Percentiles rank a stretch among this genome's conserved stretches.
phyloP scores from a whole-genome alignment of 1,284 basidiomycete species.

The Pulveroboletus sp. region DNA sequence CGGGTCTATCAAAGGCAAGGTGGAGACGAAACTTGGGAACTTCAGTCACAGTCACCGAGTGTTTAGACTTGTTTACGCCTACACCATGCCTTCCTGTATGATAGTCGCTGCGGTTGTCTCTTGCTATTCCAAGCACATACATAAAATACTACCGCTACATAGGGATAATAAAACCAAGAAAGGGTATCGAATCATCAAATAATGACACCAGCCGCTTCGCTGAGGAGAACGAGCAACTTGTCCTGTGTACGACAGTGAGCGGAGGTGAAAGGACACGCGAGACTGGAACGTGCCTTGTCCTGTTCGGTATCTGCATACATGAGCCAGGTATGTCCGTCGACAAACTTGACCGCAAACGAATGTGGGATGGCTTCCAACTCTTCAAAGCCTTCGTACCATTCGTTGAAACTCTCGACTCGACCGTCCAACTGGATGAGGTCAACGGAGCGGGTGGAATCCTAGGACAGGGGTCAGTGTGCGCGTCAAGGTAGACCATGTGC shows the following conservation, averaged over 20 bases:
- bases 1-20: not conserved
- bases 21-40: too few species aligned
- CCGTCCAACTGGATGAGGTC: conserved; percentile 49
- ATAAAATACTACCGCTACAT: conserved; percentile 21
- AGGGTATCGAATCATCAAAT: conserved; percentile 16
- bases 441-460: conserved; percentile 47
- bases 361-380: conserved; percentile 66
- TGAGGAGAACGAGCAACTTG: conserved; percentile 28
- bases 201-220: conserved; percentile 31
- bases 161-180: conserved; percentile 3
- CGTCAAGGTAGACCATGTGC: fast-evolving
- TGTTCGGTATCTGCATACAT: conserved; percentile 64
- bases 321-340: conserved; percentile 49
- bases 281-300: conserved; percentile 51
- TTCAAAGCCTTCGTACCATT: conserved; percentile 72
- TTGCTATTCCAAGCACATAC: not conserved
- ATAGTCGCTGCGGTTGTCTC: too few species aligned
- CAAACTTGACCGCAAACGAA: conserved; percentile 66
- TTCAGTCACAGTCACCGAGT: too few species aligned
- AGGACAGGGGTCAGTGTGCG: conserved; percentile 3
- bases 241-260: conserved; percentile 23
- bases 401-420: conserved; percentile 46
- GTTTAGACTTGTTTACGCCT: too few species aligned
- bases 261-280: not conserved
- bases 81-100: too few species aligned